Percentiles rank a stretch among this genome's conserved stretches.
Conservation (phyloP, 208 protist species). For the Crithidia expoeki region DNA sequence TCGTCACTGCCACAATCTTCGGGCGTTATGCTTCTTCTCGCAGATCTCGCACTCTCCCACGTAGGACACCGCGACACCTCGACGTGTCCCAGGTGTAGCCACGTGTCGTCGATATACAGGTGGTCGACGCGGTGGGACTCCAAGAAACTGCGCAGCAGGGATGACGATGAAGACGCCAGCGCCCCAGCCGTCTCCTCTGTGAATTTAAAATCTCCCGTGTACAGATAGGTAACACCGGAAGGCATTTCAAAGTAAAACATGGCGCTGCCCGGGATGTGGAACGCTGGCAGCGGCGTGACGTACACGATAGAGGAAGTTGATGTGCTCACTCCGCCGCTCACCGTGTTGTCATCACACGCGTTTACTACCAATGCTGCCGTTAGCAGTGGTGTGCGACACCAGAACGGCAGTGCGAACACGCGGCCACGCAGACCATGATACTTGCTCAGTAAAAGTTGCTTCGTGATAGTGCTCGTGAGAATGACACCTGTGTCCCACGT, state of each 20-base stretch:
- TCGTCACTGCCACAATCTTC: background rate
- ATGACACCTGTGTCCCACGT: conserved; percentile 65
- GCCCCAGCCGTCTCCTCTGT: conserved; percentile 26
- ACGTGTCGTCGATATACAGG: conserved; percentile 86
- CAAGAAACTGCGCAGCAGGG: conserved; percentile 52
- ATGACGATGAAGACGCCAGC: no score
- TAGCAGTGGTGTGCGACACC: conserved; percentile 36
- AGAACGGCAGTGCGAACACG: conserved; percentile 40
- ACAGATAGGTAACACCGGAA: conserved; percentile 57
- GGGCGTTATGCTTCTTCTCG: background rate
- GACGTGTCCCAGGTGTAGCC: conserved; percentile 68
- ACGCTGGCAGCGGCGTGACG: conserved; percentile 59
- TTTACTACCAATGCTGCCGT: background rate
- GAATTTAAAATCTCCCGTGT: conserved; percentile 87
- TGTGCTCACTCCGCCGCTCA: background rate
- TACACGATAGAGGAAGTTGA: conserved; percentile 21
- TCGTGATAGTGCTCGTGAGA: conserved; percentile 58
- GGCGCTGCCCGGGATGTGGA: conserved; percentile 81
- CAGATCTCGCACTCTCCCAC: background rate
- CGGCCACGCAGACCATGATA: conserved; percentile 43
- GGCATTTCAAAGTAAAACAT: conserved; percentile 78
- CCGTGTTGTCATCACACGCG: background rate
- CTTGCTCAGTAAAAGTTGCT: conserved; percentile 50
- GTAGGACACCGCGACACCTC: conserved; percentile 14
- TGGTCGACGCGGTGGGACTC: conserved; percentile 67